Percentiles rank a stretch among this genome's conserved stretches.
These are phyloP conservation scores for Camellia japonica DNA, from an alignment of 148 eudicot species.

Conservation along the genomic window DNA sequence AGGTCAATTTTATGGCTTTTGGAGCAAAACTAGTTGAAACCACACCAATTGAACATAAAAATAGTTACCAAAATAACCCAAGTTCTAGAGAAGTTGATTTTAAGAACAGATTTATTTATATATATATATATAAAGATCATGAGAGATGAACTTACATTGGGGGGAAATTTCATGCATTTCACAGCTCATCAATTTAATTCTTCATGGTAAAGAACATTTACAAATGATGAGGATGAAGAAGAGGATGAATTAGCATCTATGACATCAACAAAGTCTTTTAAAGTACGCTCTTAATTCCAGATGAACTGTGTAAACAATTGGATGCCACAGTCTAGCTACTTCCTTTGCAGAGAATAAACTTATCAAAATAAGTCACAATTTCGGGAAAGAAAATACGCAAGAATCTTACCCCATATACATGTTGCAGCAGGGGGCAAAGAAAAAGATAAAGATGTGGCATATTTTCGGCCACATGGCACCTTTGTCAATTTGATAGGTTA, in stretches of 20 bases:
- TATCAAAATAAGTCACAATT: neutral
- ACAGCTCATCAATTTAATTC: constrained; percentile 1
- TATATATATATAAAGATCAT: neutral
- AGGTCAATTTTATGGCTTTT: neutral
- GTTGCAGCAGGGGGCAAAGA: constrained; percentile 26
- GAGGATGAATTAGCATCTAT: neutral
- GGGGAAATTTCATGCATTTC: neutral
- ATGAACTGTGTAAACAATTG: constrained; percentile 6
- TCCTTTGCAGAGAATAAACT: neutral
- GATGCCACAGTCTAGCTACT: neutral
- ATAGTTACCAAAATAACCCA: neutral
- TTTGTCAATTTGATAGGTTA: neutral
- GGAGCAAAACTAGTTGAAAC: neutral
- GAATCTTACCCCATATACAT: constrained; percentile 27
- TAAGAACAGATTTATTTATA: neutral
- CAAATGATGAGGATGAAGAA: neutral
- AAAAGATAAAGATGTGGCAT: constrained; percentile 21
- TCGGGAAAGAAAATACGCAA: neutral
- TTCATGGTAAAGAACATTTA: neutral
- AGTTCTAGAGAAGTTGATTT: neutral
- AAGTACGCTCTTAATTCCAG: constrained; percentile 9
- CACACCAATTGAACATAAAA: neutral
- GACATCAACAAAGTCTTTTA: neutral
- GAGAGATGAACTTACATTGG: constrained; percentile 14
- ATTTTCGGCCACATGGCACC: constrained; percentile 21